These are phyloP conservation scores for Scolecobasidium constrictum DNA, from an alignment of 2,329 filamentous ascomycete species.

Conservation along the genomic window DNA sequence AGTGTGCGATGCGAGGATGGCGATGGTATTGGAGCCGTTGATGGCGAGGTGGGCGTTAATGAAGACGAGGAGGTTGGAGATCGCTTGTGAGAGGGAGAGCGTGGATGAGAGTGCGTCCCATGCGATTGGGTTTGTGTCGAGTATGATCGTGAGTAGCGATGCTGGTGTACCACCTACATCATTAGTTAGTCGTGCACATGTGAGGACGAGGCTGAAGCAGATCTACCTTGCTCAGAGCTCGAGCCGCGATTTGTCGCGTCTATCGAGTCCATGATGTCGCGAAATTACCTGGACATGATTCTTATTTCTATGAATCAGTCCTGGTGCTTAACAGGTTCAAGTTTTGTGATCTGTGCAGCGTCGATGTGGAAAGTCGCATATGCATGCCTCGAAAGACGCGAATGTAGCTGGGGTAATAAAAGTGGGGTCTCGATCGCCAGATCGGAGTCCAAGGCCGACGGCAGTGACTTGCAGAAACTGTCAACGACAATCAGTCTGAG, in stretches of 20 bases:
- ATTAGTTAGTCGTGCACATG: slow-evolving; percentile 14
- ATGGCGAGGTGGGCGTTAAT: slow-evolving; percentile 93
- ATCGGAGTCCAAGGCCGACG: too few relatives aligned
- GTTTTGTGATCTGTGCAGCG: too few relatives aligned
- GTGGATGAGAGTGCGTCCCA: slow-evolving; percentile 69
- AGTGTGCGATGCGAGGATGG: slow-evolving; percentile 80
- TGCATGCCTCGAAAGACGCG: too few relatives aligned
- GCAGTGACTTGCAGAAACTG: too few relatives aligned
- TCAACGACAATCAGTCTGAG: too few relatives aligned
- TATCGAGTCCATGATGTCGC: not conserved
- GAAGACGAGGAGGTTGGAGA: slow-evolving; percentile 88
- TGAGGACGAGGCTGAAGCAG: not conserved
- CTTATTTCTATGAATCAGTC: too few relatives aligned
- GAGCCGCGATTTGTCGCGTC: not conserved
- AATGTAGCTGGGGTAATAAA: too few relatives aligned
- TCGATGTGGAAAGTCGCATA: too few relatives aligned
- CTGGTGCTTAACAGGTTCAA: too few relatives aligned
- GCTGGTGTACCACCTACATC: slow-evolving; percentile 43
- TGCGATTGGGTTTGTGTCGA: slow-evolving; percentile 94
- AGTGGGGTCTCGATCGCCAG: too few relatives aligned
- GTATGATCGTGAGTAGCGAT: slow-evolving; percentile 77
- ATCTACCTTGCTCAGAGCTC: not conserved
- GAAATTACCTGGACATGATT: too few relatives aligned
- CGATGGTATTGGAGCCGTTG: slow-evolving; percentile 86
- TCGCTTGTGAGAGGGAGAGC: slow-evolving; percentile 70